Evolutionary conservation across 768 basidiomycete genomes (phyloP).

Genomic region (Mycena albidolilacea): DNA sequence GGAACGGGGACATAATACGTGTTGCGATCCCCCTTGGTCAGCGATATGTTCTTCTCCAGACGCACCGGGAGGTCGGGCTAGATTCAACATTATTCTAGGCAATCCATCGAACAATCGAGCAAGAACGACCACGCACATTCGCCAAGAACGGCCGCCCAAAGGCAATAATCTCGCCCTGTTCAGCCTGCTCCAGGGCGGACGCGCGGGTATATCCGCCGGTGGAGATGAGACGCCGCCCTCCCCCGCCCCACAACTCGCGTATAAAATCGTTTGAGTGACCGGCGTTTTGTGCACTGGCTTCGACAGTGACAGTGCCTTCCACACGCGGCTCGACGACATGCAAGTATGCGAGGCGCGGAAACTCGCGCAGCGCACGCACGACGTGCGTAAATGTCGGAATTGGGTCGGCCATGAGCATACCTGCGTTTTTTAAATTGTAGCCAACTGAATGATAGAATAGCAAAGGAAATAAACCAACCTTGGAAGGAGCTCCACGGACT

Average conservation of each 20-base stretch:
- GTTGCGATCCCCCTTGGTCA: slow-evolving; percentile 22
- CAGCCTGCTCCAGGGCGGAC: slow-evolving; percentile 5
- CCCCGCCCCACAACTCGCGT: slow-evolving; percentile 4
- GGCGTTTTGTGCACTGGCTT: neutral
- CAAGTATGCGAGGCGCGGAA: slow-evolving; percentile 21
- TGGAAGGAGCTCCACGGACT: slow-evolving; percentile 27
- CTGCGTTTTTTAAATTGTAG: neutral
- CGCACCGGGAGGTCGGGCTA: slow-evolving; percentile 27
- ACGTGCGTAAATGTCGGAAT: slow-evolving; percentile 23
- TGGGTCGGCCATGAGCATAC: slow-evolving; percentile 27
- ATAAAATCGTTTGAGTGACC: slow-evolving; percentile 16
- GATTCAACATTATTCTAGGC: too few species aligned
- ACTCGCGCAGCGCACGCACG: slow-evolving; percentile 6
- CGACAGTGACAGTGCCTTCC: neutral
- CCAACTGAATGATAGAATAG: too few species aligned
- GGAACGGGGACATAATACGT: slow-evolving; percentile 15
- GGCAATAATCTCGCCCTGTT: slow-evolving; percentile 19
- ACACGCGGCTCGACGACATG: slow-evolving; percentile 24
- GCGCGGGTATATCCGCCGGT: slow-evolving; percentile 22
- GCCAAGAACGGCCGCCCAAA: slow-evolving; percentile 26
- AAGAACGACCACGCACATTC: slow-evolving; percentile 2
- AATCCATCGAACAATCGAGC: neutral
- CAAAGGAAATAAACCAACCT: neutral
- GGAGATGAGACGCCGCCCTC: slow-evolving; percentile 3
- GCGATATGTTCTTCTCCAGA: slow-evolving; percentile 8